phyloP scores from a whole-genome alignment of 2,329 filamentous ascomycete species.

The Paracamarosporium sp. region DNA sequence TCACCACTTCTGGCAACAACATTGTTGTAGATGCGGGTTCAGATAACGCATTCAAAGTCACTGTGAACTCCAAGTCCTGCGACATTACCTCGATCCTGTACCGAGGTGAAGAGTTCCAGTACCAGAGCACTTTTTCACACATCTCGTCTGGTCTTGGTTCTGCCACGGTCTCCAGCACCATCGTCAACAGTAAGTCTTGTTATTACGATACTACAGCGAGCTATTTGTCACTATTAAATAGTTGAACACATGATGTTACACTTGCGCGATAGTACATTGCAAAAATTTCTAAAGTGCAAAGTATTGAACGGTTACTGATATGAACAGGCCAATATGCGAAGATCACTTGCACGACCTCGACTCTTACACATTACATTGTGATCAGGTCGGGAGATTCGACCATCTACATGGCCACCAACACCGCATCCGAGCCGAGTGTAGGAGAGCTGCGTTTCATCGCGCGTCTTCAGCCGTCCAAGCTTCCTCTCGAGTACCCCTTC shows the following conservation, averaged over 20 bases:
- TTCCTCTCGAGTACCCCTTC: slow-evolving; percentile 46
- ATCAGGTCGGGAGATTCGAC: slow-evolving; percentile 66
- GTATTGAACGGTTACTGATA: not conserved
- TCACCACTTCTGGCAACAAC: slow-evolving; percentile 36
- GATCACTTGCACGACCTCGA: slow-evolving; percentile 65
- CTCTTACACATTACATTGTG: slow-evolving; percentile 70
- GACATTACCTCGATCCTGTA: slow-evolving; percentile 70
- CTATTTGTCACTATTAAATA: no score
- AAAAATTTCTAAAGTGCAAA: no score
- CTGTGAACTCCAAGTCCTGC: slow-evolving; percentile 57
- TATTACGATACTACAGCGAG: not conserved
- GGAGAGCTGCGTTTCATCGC: slow-evolving; percentile 70
- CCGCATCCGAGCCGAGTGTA: slow-evolving; percentile 52
- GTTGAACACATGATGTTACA: no score
- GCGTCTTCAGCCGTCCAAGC: slow-evolving; percentile 58
- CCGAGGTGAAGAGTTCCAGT: slow-evolving; percentile 66
- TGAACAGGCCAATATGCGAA: slow-evolving; percentile 59
- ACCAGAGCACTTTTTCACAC: slow-evolving; percentile 59
- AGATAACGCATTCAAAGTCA: slow-evolving; percentile 38
- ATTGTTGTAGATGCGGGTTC: slow-evolving; percentile 46
- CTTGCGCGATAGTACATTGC: no score
- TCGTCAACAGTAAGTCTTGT: slow-evolving; percentile 32
- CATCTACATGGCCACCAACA: slow-evolving; percentile 65
- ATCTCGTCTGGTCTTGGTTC: slow-evolving; percentile 66
- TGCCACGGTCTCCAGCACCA: slow-evolving; percentile 59